Conservation (phyloP, 768 basidiomycete genomes). For the Lactifluus hygrophoroides region DNA sequence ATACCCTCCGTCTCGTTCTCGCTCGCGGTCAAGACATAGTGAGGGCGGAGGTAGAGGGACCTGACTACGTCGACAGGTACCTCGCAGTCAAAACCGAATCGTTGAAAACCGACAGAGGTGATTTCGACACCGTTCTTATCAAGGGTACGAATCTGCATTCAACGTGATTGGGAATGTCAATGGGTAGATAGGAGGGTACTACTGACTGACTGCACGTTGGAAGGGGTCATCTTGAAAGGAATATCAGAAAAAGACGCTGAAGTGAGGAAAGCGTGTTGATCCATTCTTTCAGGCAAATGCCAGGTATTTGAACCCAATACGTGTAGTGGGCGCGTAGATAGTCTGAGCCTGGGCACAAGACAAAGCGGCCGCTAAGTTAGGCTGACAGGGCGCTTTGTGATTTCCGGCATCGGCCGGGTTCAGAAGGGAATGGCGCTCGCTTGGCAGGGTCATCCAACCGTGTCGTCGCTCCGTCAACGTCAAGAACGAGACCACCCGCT, state of each 20-base stretch:
- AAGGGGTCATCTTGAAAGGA: slow-evolving; percentile 13
- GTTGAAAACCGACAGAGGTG: slow-evolving; percentile 68
- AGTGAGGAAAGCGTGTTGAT: background rate
- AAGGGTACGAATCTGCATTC: slow-evolving; percentile 46
- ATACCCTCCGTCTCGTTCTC: slow-evolving; percentile 25
- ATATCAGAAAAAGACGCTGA: background rate
- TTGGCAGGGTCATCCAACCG: too few species aligned
- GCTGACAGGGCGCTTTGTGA: too few species aligned
- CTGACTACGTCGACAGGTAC: slow-evolving; percentile 75
- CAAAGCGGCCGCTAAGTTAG: too few species aligned
- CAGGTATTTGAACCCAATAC: background rate
- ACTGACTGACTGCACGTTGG: slow-evolving; percentile 8
- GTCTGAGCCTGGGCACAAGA: too few species aligned
- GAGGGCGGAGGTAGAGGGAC: slow-evolving; percentile 79
- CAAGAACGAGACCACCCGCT: too few species aligned
- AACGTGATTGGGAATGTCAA: background rate
- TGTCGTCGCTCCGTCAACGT: too few species aligned
- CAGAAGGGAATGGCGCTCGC: too few species aligned
- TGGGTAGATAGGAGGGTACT: background rate
- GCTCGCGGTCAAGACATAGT: slow-evolving; percentile 48
- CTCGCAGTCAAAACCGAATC: slow-evolving; percentile 87
- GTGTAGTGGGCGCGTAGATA: too few species aligned
- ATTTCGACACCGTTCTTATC: slow-evolving; percentile 75
- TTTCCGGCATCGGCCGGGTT: too few species aligned
- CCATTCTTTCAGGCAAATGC: background rate